These are phyloP conservation scores for Rubus idaeus DNA, from an alignment of 306 rosid genomes.

Conservation along the genomic window DNA sequence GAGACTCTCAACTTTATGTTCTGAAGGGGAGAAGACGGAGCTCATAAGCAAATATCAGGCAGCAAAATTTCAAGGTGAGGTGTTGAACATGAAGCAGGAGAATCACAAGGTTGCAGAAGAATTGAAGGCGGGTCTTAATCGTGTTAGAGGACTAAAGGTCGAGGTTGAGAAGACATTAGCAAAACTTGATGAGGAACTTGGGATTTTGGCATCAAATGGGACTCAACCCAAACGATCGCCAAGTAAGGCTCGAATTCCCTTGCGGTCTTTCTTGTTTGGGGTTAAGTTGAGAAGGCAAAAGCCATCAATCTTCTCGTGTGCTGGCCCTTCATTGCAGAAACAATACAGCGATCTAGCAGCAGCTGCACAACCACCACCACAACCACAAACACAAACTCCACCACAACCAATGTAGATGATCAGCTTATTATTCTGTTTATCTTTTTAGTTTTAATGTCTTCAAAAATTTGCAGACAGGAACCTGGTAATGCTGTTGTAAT, in stretches of 20 bases:
- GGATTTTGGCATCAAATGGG: slow-evolving; percentile 31
- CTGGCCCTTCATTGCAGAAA: slow-evolving; percentile 48
- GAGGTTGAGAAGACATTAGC: slow-evolving; percentile 60
- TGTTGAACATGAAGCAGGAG: slow-evolving; percentile 83
- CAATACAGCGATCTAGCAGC: slow-evolving; percentile 40
- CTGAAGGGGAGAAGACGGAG: slow-evolving; percentile 27
- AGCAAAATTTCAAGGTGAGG: slow-evolving; percentile 93
- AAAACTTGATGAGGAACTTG: slow-evolving; percentile 50
- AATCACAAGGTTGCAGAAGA: slow-evolving; percentile 64
- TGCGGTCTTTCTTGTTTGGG: slow-evolving; percentile 85
- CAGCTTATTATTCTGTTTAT: not conserved
- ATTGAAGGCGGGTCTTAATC: slow-evolving; percentile 52
- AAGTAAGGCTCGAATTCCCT: slow-evolving; percentile 51
- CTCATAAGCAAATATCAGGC: slow-evolving; percentile 59
- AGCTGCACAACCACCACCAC: slow-evolving; percentile 22
- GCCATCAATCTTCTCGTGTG: slow-evolving; percentile 57
- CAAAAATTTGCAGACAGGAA: not conserved
- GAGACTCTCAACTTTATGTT: slow-evolving; percentile 37
- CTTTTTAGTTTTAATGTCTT: not conserved
- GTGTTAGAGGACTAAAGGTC: slow-evolving; percentile 45
- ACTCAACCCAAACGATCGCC: slow-evolving; percentile 34
- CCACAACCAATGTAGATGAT: slow-evolving; percentile 15
- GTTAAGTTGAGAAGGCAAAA: slow-evolving; percentile 64
- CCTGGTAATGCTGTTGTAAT: not conserved
- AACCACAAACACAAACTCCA: slow-evolving; percentile 17